These are phyloP conservation scores for Chytridiales sp. DNA, from an alignment of 371 early-diverging fungal species.

Conservation along the genomic window DNA sequence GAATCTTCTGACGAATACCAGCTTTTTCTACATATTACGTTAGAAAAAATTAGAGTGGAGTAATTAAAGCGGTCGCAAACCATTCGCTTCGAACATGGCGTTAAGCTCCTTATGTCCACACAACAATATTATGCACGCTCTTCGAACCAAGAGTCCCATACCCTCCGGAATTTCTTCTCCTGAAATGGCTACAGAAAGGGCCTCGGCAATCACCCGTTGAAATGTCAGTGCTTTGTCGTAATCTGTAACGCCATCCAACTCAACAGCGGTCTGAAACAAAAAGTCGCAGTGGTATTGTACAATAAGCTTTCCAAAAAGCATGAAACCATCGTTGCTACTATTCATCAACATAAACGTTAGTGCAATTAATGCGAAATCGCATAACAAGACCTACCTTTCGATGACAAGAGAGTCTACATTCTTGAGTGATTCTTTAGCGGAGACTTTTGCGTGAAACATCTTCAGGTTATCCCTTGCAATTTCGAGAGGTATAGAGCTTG, in stretches of 20 bases:
- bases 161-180: not conserved
- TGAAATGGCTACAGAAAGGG: not conserved
- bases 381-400: not conserved
- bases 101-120: conserved; percentile 4
- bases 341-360: not conserved
- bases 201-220: no score
- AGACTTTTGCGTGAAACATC: conserved; percentile 19
- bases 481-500: conserved; percentile 22
- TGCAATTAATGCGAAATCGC: not conserved
- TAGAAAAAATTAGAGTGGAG: not conserved
- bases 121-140: not conserved
- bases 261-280: conserved; percentile 3
- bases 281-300: conserved; percentile 1
- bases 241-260: not conserved
- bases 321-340: not conserved
- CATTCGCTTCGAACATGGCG: conserved; percentile 3
- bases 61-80: not conserved
- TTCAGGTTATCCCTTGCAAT: conserved; percentile 30
- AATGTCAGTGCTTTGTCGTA: no score
- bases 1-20: conserved; percentile 16
- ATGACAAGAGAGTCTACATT: not conserved
- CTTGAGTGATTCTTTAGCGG: not conserved
- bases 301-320: not conserved
- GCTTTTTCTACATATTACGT: conserved; percentile 11
- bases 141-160: not conserved